Conservation (phyloP, 78 protist genomes). For the Anaeramoeba ignava region DNA sequence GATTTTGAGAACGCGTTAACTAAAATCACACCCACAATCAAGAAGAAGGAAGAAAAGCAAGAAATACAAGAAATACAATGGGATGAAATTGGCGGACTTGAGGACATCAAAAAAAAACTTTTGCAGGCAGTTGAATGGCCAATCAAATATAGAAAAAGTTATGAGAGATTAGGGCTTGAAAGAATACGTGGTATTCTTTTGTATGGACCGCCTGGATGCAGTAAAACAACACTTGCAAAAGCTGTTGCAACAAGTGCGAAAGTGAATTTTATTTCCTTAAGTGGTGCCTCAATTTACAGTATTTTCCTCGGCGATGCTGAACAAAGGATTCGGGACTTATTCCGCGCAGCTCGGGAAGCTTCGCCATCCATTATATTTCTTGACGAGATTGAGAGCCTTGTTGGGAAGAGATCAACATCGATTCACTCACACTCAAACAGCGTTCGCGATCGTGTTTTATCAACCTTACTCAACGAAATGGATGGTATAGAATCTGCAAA, state of each 20-base stretch:
- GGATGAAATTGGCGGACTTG: background rate
- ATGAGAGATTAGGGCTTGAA: background rate
- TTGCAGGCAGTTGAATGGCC: background rate
- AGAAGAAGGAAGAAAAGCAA: no score
- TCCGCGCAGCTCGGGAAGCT: background rate
- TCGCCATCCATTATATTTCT: background rate
- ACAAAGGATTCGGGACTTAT: background rate
- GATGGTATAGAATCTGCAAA: background rate
- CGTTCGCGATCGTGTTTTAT: background rate
- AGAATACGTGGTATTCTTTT: background rate
- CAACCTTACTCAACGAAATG: background rate
- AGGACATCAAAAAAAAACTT: background rate
- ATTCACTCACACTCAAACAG: background rate
- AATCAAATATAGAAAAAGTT: background rate
- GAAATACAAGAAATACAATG: no score
- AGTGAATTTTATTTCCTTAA: background rate
- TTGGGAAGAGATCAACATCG: background rate
- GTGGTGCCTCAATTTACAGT: background rate
- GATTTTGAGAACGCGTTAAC: constrained; percentile 75
- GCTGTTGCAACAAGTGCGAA: background rate
- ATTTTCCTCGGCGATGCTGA: background rate
- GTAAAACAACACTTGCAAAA: background rate
- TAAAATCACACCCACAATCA: constrained; percentile 82
- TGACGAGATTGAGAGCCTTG: background rate
- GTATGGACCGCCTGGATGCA: background rate